Percentiles rank a stretch among this genome's conserved stretches.
phyloP scores from a whole-genome alignment of 2,329 filamentous ascomycete species.

The Clonostachys chloroleuca region DNA sequence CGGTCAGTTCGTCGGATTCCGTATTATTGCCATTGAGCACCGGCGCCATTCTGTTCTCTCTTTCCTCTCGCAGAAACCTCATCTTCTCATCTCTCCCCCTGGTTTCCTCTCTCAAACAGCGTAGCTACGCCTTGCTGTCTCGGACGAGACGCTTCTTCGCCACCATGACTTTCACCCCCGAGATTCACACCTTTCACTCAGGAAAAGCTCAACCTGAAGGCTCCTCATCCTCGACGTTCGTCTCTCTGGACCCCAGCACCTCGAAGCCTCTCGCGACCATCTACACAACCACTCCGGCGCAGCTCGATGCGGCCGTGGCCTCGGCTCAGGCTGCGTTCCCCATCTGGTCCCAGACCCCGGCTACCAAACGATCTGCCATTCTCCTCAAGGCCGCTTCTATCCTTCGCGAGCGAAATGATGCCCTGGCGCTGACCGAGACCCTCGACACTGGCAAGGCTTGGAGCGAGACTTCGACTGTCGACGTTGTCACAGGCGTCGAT shows the following conservation, averaged over 20 bases:
- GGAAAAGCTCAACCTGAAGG: slow-evolving; percentile 60
- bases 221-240: slow-evolving; percentile 57
- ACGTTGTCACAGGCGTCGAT: slow-evolving; percentile 78
- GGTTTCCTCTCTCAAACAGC: not conserved
- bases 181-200: slow-evolving; percentile 67
- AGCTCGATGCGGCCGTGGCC: slow-evolving; percentile 68
- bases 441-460: slow-evolving; percentile 83
- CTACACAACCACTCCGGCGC: slow-evolving; percentile 60
- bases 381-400: slow-evolving; percentile 72
- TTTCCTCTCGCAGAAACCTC: not conserved
- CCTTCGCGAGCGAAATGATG: slow-evolving; percentile 72
- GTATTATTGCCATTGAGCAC: no score
- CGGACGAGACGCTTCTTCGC: slow-evolving; percentile 12
- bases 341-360: slow-evolving; percentile 70
- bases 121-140: not conserved
- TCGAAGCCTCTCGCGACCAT: slow-evolving; percentile 66
- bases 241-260: slow-evolving; percentile 71
- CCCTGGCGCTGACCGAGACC: slow-evolving; percentile 75
- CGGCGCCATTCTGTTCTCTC: no score
- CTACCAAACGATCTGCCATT: slow-evolving; percentile 71
- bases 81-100: not conserved
- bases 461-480: slow-evolving; percentile 79
- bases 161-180: slow-evolving; percentile 26
- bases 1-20: no score
- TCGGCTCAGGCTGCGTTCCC: slow-evolving; percentile 70